phyloP scores from a whole-genome alignment of 352 stramenopile species.

The Globisporangium ultimum region DNA sequence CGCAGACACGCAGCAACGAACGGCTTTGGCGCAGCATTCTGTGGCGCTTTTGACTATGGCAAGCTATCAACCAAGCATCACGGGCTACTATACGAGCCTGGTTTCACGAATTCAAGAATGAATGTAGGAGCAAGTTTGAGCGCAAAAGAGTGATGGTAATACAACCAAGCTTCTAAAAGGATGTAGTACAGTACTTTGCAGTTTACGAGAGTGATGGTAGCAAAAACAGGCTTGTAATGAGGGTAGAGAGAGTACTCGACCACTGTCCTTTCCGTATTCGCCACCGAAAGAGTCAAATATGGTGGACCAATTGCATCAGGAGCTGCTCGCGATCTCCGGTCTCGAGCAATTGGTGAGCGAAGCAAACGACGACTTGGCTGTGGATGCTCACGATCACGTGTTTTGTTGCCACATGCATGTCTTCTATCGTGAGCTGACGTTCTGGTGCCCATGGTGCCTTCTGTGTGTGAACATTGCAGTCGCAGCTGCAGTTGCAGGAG shows the following conservation, averaged over 20 bases:
- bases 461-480: constrained; percentile 19
- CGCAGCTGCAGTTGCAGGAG: constrained; percentile 37
- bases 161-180: too few species aligned
- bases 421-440: too few species aligned
- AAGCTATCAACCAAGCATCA: background rate
- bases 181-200: too few species aligned
- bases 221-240: background rate
- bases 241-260: background rate
- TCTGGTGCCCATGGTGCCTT: background rate
- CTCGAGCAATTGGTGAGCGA: constrained; percentile 28
- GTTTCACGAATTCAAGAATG: background rate
- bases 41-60: background rate
- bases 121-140: background rate
- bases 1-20: constrained; percentile 5
- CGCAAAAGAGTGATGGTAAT: too few species aligned
- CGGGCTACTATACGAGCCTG: background rate
- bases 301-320: constrained; percentile 25
- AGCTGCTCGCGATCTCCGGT: constrained; percentile 29
- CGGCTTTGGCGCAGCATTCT: constrained; percentile 9
- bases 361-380: too few species aligned
- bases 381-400: background rate
- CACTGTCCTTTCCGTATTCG: constrained; percentile 1
- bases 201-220: background rate
- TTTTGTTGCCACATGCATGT: background rate
- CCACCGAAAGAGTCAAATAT: background rate